Base-by-base conservation (phyloP, 176 grass and related monocot species). In the Alopecurus myosuroides region DNA sequence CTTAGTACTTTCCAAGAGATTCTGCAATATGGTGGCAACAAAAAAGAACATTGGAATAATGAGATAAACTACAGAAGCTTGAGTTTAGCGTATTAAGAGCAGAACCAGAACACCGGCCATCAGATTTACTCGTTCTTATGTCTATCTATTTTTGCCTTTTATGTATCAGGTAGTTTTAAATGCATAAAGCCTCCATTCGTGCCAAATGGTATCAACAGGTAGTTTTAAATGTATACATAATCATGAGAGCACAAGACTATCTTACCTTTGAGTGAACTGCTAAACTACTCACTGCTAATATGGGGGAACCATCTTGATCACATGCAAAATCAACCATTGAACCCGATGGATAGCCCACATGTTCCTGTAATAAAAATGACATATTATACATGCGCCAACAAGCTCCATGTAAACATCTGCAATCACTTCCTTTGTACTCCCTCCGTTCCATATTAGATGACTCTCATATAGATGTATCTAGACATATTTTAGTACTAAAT, bases 311-410 rank as follows among this genome's bases (percentile, higher is more conserved):
- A 90, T 92, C 91, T 50, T 87, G 55, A 89, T 95, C 79, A 25
- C 93, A 98, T 58, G 93, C 89, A 92, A 93, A 95, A 86, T 98
- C 96, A 74, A 98, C 93, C 93, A 98, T 95, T 48, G 96, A 98
- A 83, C 93, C 83, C 22, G 91, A 93, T 40, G 96, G 96, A 88
- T 98, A 98, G 68, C 93, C 91, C 79, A 86, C 85, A 82, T 98
- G 93, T 45, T 85, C 91, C 92, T 98, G 79, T n/a, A 79, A 78
- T 76, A 56, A 81, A 6, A 90, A 86, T 68, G 41, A 78, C 52
- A 81, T 30, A n/a, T 76, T 67, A 72, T 81, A 1, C 60, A 73
- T 84, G 19, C 6, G 49, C 40, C 19, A 78, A 11, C 6, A 31
- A 80, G 19, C 22, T 19, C 18, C 8, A 75, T 23, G 72, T 60